Evolutionary conservation across 805 yeast species (phyloP), one percentile per base, ranked within the genome.

Genomic region (Myxozyma melibiosi): DNA sequence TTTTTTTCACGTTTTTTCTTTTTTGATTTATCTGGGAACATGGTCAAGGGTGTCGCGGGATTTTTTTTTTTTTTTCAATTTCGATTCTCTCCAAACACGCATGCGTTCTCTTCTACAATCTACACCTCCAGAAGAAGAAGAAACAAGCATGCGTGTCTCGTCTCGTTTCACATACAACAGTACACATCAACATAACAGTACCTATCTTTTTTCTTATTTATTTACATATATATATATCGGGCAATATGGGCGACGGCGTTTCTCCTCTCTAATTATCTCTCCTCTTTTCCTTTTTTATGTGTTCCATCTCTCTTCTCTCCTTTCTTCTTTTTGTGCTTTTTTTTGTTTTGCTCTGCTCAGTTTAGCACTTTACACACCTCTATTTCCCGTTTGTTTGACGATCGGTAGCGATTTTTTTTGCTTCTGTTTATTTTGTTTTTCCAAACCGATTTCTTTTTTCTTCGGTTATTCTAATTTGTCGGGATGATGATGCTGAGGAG

Each of bases 11-110:
- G 13, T 13, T 18, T 18, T 48, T 18, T 39, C 18, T 31, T 13
- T 13, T 37, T 37, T 28, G 16, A 6, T 27, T 25, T 9, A 28
- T 47, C 34, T 47, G 42, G 51, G 51, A 24, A 38, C 43, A 37
- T 47, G 53, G 39, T 40, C 34, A 11, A 27, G 40, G 46, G 51
- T 35, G 58, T 35, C 54, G 38, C 41, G 42, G 55, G 54, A 31
- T 18, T 37, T 24, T 9, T 20, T 40, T 51, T 30, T 24, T 37
- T 31, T 28, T 33, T 41, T 41, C 31, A 18, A 22, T 11, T 33
- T 34, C 16, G 25, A 13, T 34, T 16, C 8, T 18, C 14, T 28
- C 8, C 24, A n/a, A n/a, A n/a, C n/a, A n/a, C n/a, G n/a, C n/a
- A n/a, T n/a, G n/a, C n/a, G n/a, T n/a, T n/a, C n/a, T n/a, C n/a